Evolutionary conservation across 495 filamentous ascomycete species (phyloP), one percentile per base, ranked within the genome.

Genomic region (Aspergillus saccharolyticus): DNA sequence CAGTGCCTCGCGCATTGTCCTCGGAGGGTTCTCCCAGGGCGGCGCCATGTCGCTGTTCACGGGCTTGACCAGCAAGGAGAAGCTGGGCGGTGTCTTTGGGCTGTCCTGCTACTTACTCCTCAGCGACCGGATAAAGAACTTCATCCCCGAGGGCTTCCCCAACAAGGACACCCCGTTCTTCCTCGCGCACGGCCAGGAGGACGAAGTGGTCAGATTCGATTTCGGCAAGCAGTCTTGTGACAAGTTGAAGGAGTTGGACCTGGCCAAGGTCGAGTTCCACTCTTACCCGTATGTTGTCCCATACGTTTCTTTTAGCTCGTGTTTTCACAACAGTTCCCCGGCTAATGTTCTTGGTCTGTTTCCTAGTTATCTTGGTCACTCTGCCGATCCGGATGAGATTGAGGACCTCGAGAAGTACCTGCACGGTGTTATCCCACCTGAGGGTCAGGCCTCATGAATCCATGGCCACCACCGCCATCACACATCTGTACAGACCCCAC

Each of bases 151-250:
- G 55, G 81, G 85, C 19, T 82, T 78, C 59, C 72, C 82, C 54
- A 96, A 96, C 70, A 84, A 87, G 71, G 74, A 86, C 4, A 96
- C 91, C 2, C 87, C 87, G 1, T 85, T 96, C 51, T 95, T 95
- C 71, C 84, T 96, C 80, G 91, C 83, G 9, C 93, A 98, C 61
- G 93, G 93, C 16, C 78, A 83, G 57, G 71, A 69, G 0, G 94
- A 98, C 72, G 73, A 70, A 12, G 73, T 95, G 17, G 89, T 98
- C 1, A 80, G 77, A 58, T 77, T 80, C 28, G 66, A 77, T 33
- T 89, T 88, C 72, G 94, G 92, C 8, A 64, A 82, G 67, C 67
- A 70, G 66, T 89, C 88, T 1, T 80, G 78, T 8, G 73, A 89
- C 8, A 52, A 72, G 53, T 66, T 96, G 51, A 84, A 83, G 69